These are phyloP conservation scores for Tympanopsis confertula DNA, from an alignment of 2,329 filamentous ascomycete species.

Conservation along the genomic window DNA sequence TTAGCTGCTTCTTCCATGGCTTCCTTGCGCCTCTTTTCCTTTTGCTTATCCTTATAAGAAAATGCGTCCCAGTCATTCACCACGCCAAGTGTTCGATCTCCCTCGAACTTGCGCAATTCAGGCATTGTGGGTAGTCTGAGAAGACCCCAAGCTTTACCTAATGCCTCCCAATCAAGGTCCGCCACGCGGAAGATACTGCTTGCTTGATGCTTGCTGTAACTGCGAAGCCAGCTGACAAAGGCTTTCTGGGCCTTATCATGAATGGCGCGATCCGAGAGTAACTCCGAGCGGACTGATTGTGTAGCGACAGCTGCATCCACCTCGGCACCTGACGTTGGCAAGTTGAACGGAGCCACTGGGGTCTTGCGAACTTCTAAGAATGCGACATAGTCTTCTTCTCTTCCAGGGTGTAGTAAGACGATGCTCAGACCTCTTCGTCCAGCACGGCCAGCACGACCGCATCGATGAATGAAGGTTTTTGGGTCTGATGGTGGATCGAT, in stretches of 20 bases:
- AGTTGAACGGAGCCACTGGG: conserved; percentile 40
- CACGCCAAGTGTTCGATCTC: conserved; percentile 28
- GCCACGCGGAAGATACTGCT: conserved; percentile 59
- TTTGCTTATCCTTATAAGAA: conserved; percentile 40
- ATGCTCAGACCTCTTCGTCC: conserved; percentile 55
- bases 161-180: conserved; percentile 54
- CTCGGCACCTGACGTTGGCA: conserved; percentile 29
- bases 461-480: conserved; percentile 63
- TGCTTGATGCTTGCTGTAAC: conserved; percentile 62
- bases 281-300: conserved; percentile 34
- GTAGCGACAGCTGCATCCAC: conserved; percentile 33
- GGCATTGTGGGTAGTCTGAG: conserved; percentile 63
- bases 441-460: conserved; percentile 60
- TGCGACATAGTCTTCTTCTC: conserved; percentile 60
- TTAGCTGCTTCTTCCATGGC: conserved; percentile 23
- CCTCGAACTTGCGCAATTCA: conserved; percentile 50
- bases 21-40: conserved; percentile 35
- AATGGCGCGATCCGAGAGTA: conserved; percentile 19
- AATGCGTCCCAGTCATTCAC: conserved; percentile 36
- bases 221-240: conserved; percentile 61
- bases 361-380: conserved; percentile 61
- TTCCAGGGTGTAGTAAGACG: conserved; percentile 52
- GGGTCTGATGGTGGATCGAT: conserved; percentile 62
- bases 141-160: conserved; percentile 55
- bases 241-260: conserved; percentile 61